These are phyloP conservation scores for Mycena belliarum DNA, from an alignment of 768 basidiomycete genomes.

Conservation along the genomic window DNA sequence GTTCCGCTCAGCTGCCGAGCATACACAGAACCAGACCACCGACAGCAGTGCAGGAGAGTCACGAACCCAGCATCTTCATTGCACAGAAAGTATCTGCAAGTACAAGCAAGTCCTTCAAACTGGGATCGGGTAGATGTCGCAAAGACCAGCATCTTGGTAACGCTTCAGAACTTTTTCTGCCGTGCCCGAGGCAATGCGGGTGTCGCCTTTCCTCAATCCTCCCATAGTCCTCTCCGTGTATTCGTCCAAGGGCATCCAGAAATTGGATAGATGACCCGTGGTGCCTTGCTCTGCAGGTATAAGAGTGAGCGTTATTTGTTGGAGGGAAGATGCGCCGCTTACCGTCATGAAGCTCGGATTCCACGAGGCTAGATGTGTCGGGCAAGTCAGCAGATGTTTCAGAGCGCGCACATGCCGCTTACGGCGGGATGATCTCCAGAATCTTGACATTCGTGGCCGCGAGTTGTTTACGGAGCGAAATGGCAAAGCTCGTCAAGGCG, in stretches of 20 bases:
- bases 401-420: conserved; percentile 22
- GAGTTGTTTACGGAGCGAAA: conserved; percentile 49
- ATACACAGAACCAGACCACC: too few species aligned
- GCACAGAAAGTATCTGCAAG: too few species aligned
- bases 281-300: conserved; percentile 51
- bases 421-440: conserved; percentile 62
- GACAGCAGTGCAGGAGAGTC: too few species aligned
- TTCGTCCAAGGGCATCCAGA: conserved; percentile 55
- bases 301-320: background rate
- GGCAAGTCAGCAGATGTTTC: background rate
- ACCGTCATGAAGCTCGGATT: conserved; percentile 66
- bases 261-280: conserved; percentile 45
- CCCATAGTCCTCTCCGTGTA: conserved; percentile 43
- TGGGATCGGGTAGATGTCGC: too few species aligned
- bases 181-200: conserved; percentile 28
- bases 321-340: conserved; percentile 12
- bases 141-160: too few species aligned
- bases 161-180: conserved; percentile 28
- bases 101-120: too few species aligned
- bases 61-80: too few species aligned
- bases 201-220: conserved; percentile 36
- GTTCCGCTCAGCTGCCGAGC: too few species aligned
- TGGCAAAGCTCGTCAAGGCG: conserved; percentile 52
- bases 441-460: conserved; percentile 52
- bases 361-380: conserved; percentile 44